A percentile compares a stretch with the other conserved stretches of the same genome.
Conservation (phyloP, 1,284 basidiomycete genomes). For the Clitocybe nebularis region DNA sequence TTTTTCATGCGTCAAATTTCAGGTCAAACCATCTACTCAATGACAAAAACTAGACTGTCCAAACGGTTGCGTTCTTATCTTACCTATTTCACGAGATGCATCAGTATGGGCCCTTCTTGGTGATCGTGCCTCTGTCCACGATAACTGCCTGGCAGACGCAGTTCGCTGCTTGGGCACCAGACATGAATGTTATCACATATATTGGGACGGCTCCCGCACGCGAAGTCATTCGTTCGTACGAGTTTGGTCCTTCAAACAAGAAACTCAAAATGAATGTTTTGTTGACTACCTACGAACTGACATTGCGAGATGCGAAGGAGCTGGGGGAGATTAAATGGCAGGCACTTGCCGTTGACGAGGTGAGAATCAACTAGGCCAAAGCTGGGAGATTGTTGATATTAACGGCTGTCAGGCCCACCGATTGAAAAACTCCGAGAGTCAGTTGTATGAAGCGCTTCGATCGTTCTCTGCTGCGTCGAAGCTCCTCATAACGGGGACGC, state of each 20-base stretch:
- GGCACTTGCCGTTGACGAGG: constrained; percentile 93
- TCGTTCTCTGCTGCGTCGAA: constrained; percentile 90
- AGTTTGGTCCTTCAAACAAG: constrained; percentile 85
- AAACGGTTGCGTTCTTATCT: constrained; percentile 93
- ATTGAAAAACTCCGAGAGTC: constrained; percentile 96
- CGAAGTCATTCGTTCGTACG: constrained; percentile 88
- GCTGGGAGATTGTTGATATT: constrained; percentile 7
- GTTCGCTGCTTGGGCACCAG: constrained; percentile 94
- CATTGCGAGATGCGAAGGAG: constrained; percentile 87
- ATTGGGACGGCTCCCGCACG: constrained; percentile 89
- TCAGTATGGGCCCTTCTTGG: constrained; percentile 96
- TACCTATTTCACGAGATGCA: constrained; percentile 92
- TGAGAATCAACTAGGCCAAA: constrained; percentile 27
- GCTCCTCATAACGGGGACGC: constrained; percentile 96
- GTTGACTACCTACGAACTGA: constrained; percentile 96
- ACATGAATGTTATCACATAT: constrained; percentile 96
- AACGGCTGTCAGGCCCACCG: constrained; percentile 75
- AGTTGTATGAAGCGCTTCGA: constrained; percentile 91
- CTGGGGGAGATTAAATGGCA: constrained; percentile 97
- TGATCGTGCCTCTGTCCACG: constrained; percentile 97
- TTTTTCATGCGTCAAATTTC: constrained; percentile 5
- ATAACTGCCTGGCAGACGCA: constrained; percentile 98
- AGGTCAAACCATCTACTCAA: constrained; percentile 8
- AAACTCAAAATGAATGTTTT: constrained; percentile 97
- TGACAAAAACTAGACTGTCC: constrained; percentile 68